Conservation (phyloP, 2,329 filamentous ascomycete species). For the Fragosphaeria purpurea region DNA sequence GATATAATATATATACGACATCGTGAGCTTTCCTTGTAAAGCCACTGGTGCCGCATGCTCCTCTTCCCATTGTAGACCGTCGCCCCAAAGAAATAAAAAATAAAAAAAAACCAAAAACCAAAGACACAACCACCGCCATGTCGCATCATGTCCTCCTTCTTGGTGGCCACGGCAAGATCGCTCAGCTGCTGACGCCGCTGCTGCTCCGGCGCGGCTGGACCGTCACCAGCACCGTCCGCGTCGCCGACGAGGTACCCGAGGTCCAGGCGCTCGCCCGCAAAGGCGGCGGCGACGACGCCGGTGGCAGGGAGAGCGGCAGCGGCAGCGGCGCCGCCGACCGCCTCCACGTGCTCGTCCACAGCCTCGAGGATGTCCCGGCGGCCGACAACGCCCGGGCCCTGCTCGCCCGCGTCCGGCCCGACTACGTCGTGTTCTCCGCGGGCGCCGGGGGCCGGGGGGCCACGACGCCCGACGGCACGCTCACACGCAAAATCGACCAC, state of each 20-base stretch:
- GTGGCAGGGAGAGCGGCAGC: not conserved
- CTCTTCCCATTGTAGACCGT: no score
- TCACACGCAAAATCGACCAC: slow-evolving; percentile 43
- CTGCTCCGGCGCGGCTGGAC: slow-evolving; percentile 65
- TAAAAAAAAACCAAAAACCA: not conserved
- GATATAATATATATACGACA: no score
- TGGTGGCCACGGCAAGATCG: slow-evolving; percentile 73
- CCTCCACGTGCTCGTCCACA: slow-evolving; percentile 59
- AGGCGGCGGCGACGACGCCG: no score
- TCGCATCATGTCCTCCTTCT: slow-evolving; percentile 56
- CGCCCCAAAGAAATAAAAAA: no score
- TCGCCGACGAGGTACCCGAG: slow-evolving; percentile 53
- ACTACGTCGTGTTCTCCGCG: slow-evolving; percentile 61
- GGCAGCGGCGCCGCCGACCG: slow-evolving; percentile 38
- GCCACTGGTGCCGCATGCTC: no score
- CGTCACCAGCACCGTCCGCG: slow-evolving; percentile 69
- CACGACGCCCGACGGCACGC: slow-evolving; percentile 32
- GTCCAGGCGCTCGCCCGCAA: slow-evolving; percentile 51
- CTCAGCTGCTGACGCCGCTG: slow-evolving; percentile 64
- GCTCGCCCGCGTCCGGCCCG: slow-evolving; percentile 48
- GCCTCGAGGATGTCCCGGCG: slow-evolving; percentile 59
- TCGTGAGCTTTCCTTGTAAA: no score
- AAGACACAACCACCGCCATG: slow-evolving; percentile 12
- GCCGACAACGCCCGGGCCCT: slow-evolving; percentile 52
- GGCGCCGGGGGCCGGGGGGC: slow-evolving; percentile 53